Evolutionary conservation across 495 filamentous ascomycete genomes (phyloP), one percentile per base, ranked within the genome.

Genomic region (Talaromyces nanjingensis): DNA sequence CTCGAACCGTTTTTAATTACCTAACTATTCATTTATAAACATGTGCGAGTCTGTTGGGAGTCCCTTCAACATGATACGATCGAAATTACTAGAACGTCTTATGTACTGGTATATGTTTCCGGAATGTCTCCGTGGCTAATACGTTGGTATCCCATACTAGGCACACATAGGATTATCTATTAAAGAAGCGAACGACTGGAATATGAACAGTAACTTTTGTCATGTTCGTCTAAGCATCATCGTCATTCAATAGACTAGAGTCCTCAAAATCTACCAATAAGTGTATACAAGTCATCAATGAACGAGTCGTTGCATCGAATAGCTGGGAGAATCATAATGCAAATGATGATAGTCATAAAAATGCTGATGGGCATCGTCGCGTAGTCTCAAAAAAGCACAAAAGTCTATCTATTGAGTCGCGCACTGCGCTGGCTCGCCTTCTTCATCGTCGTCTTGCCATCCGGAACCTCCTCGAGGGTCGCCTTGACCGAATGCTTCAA

Each of bases 381-480:
- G 56, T 37, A 59, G 53, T 60, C 16, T 16, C 47, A 29, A 33
- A 62, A 61, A 47, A 24, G 25, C 25, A 62, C 12, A 11, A 47
- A 6, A 31, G 14, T 33, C 29, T 45, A 65, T 68, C 84, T 88
- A 98, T 81, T 97, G 92, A 70, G 91, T 84, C 60, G 91, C 83
- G 74, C 93, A 98, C 77, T 98, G 93, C 65, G 77, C 77, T 39
- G 87, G 76, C 64, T 78, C 77, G 14, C 68, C 75, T 29, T 76
- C 81, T 25, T 81, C 83, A n/a, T 87, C 86, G 16, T 90, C 87
- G 2, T 93, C 91, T 66, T 97, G 90, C 87, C 89, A 93, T 11
- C 86, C 89, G 33, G 83, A 86, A n/a, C 83, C 88, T 9, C 83
- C 89, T 61, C 88, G 76, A 6, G 84, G 84, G 71, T 92, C 89